A percentile compares a stretch with the other conserved stretches of the same genome.
These are phyloP conservation scores for Boletus rubroflammeus DNA, from an alignment of 768 basidiomycete species.

Conservation along the genomic window DNA sequence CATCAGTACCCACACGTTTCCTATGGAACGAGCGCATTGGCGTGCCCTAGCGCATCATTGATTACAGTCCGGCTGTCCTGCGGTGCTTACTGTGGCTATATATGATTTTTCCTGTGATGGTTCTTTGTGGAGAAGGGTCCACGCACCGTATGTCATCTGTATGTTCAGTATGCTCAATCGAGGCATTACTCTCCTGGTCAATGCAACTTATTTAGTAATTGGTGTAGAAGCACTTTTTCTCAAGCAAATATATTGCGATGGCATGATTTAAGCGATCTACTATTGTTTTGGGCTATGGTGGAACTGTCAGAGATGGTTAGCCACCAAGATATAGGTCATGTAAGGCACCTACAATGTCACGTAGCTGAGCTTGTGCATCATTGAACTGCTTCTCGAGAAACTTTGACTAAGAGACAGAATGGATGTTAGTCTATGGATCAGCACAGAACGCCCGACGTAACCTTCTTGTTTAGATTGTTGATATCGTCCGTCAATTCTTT, in stretches of 20 bases:
- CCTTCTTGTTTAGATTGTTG: conserved; percentile 80
- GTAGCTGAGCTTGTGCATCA: conserved; percentile 82
- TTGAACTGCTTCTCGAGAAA: conserved; percentile 93
- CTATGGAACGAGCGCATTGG: conserved; percentile 14
- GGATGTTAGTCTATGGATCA: neutral
- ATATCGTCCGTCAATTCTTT: conserved; percentile 85
- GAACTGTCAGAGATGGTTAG: conserved; percentile 21
- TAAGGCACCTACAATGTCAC: conserved; percentile 65
- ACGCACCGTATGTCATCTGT: conserved; percentile 1
- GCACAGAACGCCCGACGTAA: conserved; percentile 23
- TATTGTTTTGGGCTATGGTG: conserved; percentile 29
- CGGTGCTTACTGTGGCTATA: neutral
- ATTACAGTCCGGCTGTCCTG: conserved; percentile 1
- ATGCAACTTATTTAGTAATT: conserved; percentile 4
- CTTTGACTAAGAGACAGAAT: conserved; percentile 57
- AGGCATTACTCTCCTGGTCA: neutral
- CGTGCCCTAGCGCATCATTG: conserved; percentile 9
- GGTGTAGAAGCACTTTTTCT: neutral
- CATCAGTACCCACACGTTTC: conserved; percentile 16
- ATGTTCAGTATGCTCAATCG: conserved; percentile 1
- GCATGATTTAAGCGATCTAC: conserved; percentile 9
- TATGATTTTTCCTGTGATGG: neutral
- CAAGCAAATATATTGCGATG: conserved; percentile 9
- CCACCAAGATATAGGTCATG: neutral
- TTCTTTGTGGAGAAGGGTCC: neutral